A percentile compares a stretch with the other conserved stretches of the same genome.
These are phyloP conservation scores for Aspergillus viridinutans DNA, from an alignment of 2,329 filamentous ascomycete genomes.

Conservation along the genomic window DNA sequence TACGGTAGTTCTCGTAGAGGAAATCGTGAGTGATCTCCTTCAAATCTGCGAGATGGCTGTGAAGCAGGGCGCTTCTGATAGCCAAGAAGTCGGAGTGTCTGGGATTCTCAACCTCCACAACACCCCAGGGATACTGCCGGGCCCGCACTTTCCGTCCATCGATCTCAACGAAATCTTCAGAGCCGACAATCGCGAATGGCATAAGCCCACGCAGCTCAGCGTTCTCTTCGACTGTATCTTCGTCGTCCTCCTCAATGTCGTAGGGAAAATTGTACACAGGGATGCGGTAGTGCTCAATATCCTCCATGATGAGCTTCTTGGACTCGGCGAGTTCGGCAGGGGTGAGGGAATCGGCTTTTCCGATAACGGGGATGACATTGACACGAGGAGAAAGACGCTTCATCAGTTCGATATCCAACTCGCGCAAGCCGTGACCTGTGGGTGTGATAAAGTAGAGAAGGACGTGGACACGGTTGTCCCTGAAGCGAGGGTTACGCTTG, in stretches of 20 bases:
- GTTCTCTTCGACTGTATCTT: slow-evolving; percentile 99
- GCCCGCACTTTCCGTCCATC: slow-evolving; percentile 88
- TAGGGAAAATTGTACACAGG: slow-evolving; percentile 99
- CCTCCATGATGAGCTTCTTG: slow-evolving; percentile 99
- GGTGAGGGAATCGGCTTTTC: slow-evolving; percentile 95
- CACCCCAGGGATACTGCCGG: slow-evolving; percentile 97
- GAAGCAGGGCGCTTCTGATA: slow-evolving; percentile 90
- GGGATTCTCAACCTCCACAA: slow-evolving; percentile 98
- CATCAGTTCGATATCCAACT: slow-evolving; percentile 99
- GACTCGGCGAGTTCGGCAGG: slow-evolving; percentile 95
- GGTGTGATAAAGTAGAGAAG: slow-evolving; percentile 99
- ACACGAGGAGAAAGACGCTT: slow-evolving; percentile 96
- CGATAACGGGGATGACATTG: slow-evolving; percentile 98
- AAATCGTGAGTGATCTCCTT: slow-evolving; percentile 99
- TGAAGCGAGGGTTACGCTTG: slow-evolving; percentile 99
- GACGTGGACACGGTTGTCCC: slow-evolving; percentile 97
- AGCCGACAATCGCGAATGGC: slow-evolving; percentile 98
- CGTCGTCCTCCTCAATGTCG: slow-evolving; percentile 98
- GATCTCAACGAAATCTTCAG: slow-evolving; percentile 91
- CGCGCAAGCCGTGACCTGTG: slow-evolving; percentile 93
- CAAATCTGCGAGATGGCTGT: slow-evolving; percentile 95
- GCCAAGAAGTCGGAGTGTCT: slow-evolving; percentile 98
- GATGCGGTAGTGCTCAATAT: slow-evolving; percentile 99
- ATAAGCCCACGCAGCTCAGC: slow-evolving; percentile 94
- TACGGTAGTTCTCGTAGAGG: slow-evolving; percentile 99